Conservation (phyloP, 192 early-diverging fungal genomes). For the Phlyctochytrium arcticum region DNA sequence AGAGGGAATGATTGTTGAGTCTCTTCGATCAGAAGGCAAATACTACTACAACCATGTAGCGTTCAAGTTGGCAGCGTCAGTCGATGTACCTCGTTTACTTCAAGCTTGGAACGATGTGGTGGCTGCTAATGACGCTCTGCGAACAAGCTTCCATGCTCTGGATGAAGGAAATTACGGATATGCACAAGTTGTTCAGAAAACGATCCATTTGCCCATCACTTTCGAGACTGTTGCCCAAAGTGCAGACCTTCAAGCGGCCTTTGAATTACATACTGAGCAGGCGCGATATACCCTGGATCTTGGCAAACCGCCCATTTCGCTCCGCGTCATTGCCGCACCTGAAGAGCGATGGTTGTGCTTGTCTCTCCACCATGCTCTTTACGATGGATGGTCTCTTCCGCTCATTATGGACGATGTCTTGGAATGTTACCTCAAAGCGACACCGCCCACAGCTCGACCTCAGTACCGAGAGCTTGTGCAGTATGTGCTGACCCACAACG, state of each 20-base stretch:
- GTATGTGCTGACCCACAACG: background rate
- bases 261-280: background rate
- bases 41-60: conserved; percentile 10
- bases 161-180: background rate
- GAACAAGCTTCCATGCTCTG: conserved; percentile 3
- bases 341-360: background rate
- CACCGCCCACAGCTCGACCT: background rate
- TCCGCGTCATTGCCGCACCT: background rate
- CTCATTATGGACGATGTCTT: conserved; percentile 28
- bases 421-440: background rate
- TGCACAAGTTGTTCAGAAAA: conserved; percentile 11
- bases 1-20: conserved; percentile 21
- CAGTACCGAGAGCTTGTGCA: background rate
- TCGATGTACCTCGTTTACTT: background rate
- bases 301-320: background rate
- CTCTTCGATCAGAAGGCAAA: background rate
- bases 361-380: conserved; percentile 30
- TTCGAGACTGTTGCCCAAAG: background rate
- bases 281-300: background rate
- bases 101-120: conserved; percentile 8
- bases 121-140: conserved; percentile 12
- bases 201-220: background rate
- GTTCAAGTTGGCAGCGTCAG: background rate
- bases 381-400: conserved; percentile 33
- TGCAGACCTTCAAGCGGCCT: background rate